Evolutionary conservation across 305 asterid species (phyloP).

Genomic region (Solanum chacoense): DNA sequence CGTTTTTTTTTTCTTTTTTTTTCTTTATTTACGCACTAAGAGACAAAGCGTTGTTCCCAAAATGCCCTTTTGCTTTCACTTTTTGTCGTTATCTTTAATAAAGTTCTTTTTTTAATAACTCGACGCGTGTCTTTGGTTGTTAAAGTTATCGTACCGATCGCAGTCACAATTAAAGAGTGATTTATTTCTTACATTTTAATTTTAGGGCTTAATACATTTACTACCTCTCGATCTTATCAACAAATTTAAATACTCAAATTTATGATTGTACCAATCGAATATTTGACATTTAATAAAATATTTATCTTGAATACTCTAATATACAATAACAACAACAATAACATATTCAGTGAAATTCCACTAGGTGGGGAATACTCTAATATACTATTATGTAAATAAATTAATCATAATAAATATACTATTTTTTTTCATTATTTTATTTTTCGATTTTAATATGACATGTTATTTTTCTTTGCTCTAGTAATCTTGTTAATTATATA

Average conservation of each 20-base stretch:
- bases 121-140: neutral
- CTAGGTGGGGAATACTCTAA: too few relatives aligned
- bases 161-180: neutral
- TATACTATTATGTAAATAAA: too few relatives aligned
- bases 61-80: conserved; percentile 10
- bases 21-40: neutral
- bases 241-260: neutral
- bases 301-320: too few relatives aligned
- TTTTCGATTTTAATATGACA: too few relatives aligned
- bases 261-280: too few relatives aligned
- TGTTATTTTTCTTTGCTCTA: too few relatives aligned
- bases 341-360: too few relatives aligned
- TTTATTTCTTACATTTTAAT: neutral
- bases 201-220: neutral
- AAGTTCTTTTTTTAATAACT: neutral
- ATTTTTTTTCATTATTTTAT: too few relatives aligned
- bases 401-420: too few relatives aligned
- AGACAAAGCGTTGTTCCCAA: conserved; percentile 11
- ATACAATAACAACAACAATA: too few relatives aligned
- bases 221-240: neutral
- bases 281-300: too few relatives aligned
- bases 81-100: neutral
- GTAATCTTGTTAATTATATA: too few relatives aligned
- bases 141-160: neutral
- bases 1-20: neutral